Evolutionary conservation across 768 basidiomycete species (phyloP).

Genomic region (Butyriboletus loyo): DNA sequence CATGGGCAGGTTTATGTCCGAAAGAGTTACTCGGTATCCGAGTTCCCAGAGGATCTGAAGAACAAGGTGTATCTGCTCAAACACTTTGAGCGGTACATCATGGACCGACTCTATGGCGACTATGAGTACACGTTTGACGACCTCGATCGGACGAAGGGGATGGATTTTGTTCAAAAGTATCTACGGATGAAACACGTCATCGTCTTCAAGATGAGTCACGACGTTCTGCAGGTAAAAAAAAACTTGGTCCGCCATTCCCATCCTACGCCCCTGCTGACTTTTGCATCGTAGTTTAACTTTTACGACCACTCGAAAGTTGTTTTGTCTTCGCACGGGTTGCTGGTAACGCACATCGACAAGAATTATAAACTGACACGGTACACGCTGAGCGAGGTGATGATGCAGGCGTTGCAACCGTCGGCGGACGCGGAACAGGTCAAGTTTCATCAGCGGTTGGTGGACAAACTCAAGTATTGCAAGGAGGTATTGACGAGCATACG

Average conservation of each 20-base stretch:
- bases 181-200: slow-evolving; percentile 96
- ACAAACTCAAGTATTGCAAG: slow-evolving; percentile 76
- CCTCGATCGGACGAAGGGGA: slow-evolving; percentile 62
- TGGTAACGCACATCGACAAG: slow-evolving; percentile 91
- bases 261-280: neutral
- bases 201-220: slow-evolving; percentile 94
- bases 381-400: slow-evolving; percentile 70
- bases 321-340: slow-evolving; percentile 72
- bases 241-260: too few relatives aligned
- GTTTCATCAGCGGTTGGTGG: slow-evolving; percentile 61
- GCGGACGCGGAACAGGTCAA: slow-evolving; percentile 56
- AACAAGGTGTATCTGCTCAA: slow-evolving; percentile 90
- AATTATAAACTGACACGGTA: slow-evolving; percentile 73
- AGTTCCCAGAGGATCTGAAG: slow-evolving; percentile 80
- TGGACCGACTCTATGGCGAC: slow-evolving; percentile 82
- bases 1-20: slow-evolving; percentile 67
- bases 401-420: slow-evolving; percentile 41
- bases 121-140: slow-evolving; percentile 83
- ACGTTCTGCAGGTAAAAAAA: slow-evolving; percentile 91
- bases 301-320: slow-evolving; percentile 96
- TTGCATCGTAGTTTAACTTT: slow-evolving; percentile 89
- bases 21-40: slow-evolving; percentile 64
- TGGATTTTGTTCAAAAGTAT: slow-evolving; percentile 96
- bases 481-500: slow-evolving; percentile 76
- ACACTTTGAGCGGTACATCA: slow-evolving; percentile 94